Base-by-base conservation (phyloP, 306 rosid genomes). In the Carpinus viminea region DNA sequence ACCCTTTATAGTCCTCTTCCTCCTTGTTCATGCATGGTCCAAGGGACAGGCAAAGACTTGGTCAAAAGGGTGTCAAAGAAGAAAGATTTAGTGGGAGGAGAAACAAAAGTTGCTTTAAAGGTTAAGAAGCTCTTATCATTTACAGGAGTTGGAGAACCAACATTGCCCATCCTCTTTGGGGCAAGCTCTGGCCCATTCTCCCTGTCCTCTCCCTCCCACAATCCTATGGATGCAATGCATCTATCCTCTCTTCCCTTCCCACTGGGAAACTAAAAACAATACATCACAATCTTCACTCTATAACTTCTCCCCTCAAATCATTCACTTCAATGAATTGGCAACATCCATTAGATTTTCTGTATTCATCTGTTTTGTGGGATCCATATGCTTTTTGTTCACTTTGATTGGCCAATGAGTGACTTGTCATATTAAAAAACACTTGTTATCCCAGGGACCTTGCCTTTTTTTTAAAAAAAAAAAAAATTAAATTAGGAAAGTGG, bases 251-350 rank as follows among this genome's bases (percentile, higher is more conserved):
- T 51, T 68, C 81, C 51, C 28, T 48, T 81, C 41, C 50, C 91
- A 86, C 78, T 79, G 74, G 54, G 54, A 75, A 64, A n/a, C 56
- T 62, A 50, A 81, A 56, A 51, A 75, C 85, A 65, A 81, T 72
- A 72, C 55, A n/a, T 17, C 76, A 64, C 68, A 75, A 60, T 72
- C 75, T 59, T 12, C 52, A 76, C 61, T 52, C 16, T 53, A 61
- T 13, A 57, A 72, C 50, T 78, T 81, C 56, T 79, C 59, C 59
- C 13, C 68, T 64, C 82, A 90, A 89, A 89, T 92, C 98, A 91
- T 92, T 81, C 93, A 81, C 80, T 83, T 64, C 80, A 88, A 38
- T 85, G 97, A 91, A 86, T 90, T 84, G 97, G 91, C 98, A 90
- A 84, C 92, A 86, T 95, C 93, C 92, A 85, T 76, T 28, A 81